Evolutionary conservation across 257 asterid genomes (phyloP).

Genomic region (Ligustrum vulgare): DNA sequence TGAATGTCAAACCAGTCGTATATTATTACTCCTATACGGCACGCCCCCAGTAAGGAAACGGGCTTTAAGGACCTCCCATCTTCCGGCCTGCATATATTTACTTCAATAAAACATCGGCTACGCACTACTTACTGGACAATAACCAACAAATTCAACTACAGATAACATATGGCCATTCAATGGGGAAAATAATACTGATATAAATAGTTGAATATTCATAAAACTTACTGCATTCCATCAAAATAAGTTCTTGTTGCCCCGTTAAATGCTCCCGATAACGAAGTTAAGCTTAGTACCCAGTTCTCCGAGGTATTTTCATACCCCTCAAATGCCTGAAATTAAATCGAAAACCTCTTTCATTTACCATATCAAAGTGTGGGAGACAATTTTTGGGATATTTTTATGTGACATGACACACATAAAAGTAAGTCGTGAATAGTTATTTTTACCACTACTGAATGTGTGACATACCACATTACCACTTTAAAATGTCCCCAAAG

Average conservation of each 20-base stretch:
- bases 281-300: conserved; percentile 86
- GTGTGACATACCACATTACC: too few species aligned
- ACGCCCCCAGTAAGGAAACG: conserved; percentile 68
- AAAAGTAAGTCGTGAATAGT: too few species aligned
- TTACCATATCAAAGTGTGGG: conserved; percentile 5
- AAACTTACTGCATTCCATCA: conserved; percentile 91
- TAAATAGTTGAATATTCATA: too few species aligned
- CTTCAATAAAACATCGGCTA: too few species aligned
- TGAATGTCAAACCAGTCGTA: conserved; percentile 89
- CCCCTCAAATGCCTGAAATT: conserved; percentile 72
- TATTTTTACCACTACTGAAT: too few species aligned
- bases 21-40: conserved; percentile 81
- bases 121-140: too few species aligned
- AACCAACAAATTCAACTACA: too few species aligned
- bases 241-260: conserved; percentile 90
- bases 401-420: too few species aligned
- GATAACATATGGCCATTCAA: neutral
- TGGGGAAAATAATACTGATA: too few species aligned
- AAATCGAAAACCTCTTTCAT: neutral
- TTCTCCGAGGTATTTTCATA: conserved; percentile 68
- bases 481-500: too few species aligned
- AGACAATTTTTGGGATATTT: too few species aligned
- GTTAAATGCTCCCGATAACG: conserved; percentile 95
- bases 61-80: conserved; percentile 86
- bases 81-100: conserved; percentile 61